Evolutionary conservation across 345 rosid species (phyloP).

Genomic region (Streptanthus diversifolius): DNA sequence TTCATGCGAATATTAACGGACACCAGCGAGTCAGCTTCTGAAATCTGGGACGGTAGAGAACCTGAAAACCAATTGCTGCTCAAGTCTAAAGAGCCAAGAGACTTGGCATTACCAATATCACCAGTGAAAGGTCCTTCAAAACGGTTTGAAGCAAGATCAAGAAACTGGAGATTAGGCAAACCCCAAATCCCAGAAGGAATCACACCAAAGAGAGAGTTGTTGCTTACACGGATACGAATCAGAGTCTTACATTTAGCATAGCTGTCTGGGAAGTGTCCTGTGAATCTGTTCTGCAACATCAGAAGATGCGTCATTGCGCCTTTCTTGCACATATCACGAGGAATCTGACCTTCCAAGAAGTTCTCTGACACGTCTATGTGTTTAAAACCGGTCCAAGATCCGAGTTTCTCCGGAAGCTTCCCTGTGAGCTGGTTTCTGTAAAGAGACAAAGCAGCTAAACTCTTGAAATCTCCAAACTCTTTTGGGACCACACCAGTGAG

Average conservation of each 20-base stretch:
- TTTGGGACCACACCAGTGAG: constrained; percentile 64
- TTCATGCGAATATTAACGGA: constrained; percentile 49
- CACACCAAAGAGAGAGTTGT: constrained; percentile 59
- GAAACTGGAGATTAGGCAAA: constrained; percentile 52
- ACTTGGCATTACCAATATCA: constrained; percentile 54
- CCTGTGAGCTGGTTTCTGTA: constrained; percentile 70
- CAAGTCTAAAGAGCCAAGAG: constrained; percentile 52
- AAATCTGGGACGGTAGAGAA: constrained; percentile 48
- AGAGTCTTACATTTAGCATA: constrained; percentile 55
- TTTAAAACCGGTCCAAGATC: constrained; percentile 49
- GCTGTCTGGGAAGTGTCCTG: constrained; percentile 55
- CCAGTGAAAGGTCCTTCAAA: constrained; percentile 53
- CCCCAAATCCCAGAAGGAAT: constrained; percentile 74
- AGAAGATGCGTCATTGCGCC: constrained; percentile 56
- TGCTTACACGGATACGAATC: constrained; percentile 55
- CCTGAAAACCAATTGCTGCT: constrained; percentile 59
- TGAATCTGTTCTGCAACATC: constrained; percentile 61
- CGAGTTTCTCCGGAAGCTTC: constrained; percentile 56
- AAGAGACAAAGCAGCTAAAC: constrained; percentile 51
- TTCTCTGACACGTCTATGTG: constrained; percentile 79
- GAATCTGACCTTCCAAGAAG: constrained; percentile 63
- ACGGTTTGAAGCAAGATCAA: constrained; percentile 60
- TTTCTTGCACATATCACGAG: constrained; percentile 78
- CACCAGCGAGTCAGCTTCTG: constrained; percentile 54
- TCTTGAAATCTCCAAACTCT: constrained; percentile 63